These are phyloP conservation scores for Daedaleopsis nitida DNA, from an alignment of 768 basidiomycete genomes.

Conservation along the genomic window DNA sequence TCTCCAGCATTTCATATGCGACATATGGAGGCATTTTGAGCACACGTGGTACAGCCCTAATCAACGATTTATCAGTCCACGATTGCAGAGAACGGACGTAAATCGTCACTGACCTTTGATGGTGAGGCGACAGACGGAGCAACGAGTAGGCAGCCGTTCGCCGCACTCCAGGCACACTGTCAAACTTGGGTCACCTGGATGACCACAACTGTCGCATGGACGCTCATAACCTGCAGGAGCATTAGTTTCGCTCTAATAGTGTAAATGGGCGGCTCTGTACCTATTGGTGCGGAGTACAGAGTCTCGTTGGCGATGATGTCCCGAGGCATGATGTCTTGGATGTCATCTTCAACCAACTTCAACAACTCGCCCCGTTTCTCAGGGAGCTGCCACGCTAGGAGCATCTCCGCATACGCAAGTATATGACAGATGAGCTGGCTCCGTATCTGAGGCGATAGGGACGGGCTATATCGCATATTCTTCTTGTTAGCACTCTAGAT, in stretches of 20 bases:
- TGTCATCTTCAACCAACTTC: constrained; percentile 52
- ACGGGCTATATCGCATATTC: not conserved
- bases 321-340: constrained; percentile 26
- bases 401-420: constrained; percentile 70
- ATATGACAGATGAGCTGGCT: constrained; percentile 56
- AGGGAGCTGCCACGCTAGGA: constrained; percentile 72
- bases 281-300: constrained; percentile 7
- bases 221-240: constrained; percentile 45
- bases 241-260: not conserved
- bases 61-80: not conserved
- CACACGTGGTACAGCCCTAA: constrained; percentile 30
- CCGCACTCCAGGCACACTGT: constrained; percentile 46
- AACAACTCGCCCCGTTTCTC: constrained; percentile 74
- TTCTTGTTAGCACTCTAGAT: not conserved
- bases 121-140: constrained; percentile 76
- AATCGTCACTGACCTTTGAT: constrained; percentile 57
- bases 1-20: constrained; percentile 29
- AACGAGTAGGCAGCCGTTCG: constrained; percentile 49
- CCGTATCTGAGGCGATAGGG: constrained; percentile 42
- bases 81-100: not conserved
- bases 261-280: not conserved
- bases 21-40: constrained; percentile 27
- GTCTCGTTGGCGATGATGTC: constrained; percentile 29
- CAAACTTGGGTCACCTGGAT: constrained; percentile 22
- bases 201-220: constrained; percentile 26